A percentile compares a stretch with the other conserved stretches of the same genome.
phyloP scores from a whole-genome alignment of 1,284 basidiomycete species.

The Tilletia walkeri region DNA sequence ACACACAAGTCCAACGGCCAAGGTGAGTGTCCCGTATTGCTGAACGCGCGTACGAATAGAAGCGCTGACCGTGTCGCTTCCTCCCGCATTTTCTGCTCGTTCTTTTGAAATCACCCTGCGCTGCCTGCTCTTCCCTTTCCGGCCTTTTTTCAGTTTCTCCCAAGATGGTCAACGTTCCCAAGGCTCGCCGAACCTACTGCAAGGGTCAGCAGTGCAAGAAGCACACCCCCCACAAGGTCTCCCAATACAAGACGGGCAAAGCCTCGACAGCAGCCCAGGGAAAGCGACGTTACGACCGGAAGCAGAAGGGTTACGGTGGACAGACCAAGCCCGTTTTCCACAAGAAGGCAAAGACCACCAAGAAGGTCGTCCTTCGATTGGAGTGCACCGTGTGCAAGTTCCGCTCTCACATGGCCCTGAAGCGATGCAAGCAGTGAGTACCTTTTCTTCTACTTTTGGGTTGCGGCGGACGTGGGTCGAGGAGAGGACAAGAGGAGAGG shows the following conservation, averaged over 20 bases:
- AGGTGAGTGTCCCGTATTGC: too few relatives aligned
- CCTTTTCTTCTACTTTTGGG: constrained; percentile 14
- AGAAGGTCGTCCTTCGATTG: constrained; percentile 97
- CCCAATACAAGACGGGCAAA: constrained; percentile 58
- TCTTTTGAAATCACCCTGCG: background rate
- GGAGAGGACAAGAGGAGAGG: too few relatives aligned
- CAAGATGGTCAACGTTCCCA: constrained; percentile 57
- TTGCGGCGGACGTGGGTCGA: too few relatives aligned
- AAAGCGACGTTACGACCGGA: constrained; percentile 97
- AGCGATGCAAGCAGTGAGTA: constrained; percentile 90
- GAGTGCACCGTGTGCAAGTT: constrained; percentile 99
- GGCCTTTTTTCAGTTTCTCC: constrained; percentile 1
- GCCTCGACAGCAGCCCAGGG: constrained; percentile 72
- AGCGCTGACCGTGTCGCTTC: background rate
- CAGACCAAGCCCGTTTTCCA: constrained; percentile 99
- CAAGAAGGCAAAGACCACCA: constrained; percentile 87
- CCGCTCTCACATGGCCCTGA: constrained; percentile 72
- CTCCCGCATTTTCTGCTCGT: background rate
- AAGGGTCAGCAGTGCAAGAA: constrained; percentile 98
- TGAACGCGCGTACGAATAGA: too few relatives aligned
- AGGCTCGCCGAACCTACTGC: constrained; percentile 72
- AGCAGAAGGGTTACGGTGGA: constrained; percentile 99
- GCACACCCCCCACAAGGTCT: constrained; percentile 69
- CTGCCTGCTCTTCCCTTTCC: background rate
- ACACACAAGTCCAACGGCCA: too few relatives aligned